Percentiles rank a stretch among this genome's conserved stretches.
These are phyloP conservation scores for Selenicereus undatus DNA, from an alignment of 148 eudicot species.

Conservation along the genomic window DNA sequence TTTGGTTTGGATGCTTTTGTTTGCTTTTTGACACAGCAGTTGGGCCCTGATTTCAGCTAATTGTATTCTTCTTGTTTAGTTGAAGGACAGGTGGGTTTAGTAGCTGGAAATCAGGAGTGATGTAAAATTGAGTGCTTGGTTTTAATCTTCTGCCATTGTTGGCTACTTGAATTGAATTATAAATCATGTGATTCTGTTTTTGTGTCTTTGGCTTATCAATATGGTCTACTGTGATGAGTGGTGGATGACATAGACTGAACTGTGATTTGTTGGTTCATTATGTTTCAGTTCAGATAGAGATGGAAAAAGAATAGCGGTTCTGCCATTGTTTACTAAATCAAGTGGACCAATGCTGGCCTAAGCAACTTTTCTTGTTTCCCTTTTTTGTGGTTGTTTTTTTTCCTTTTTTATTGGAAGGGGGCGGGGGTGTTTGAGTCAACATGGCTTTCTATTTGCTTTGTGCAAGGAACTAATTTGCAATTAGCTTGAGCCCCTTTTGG, in stretches of 20 bases:
- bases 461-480: not conserved
- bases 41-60: constrained; percentile 4
- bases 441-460: not conserved
- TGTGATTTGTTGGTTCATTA: not conserved
- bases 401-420: not conserved
- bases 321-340: not conserved
- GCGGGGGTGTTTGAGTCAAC: not conserved
- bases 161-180: not conserved
- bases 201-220: not conserved
- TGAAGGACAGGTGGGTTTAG: not conserved
- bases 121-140: not conserved
- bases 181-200: not conserved
- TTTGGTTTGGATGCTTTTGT: not conserved
- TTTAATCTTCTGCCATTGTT: not conserved
- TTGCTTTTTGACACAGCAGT: not conserved
- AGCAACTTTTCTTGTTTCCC: not conserved
- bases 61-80: not conserved
- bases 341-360: not conserved
- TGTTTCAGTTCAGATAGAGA: not conserved
- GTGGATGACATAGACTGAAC: not conserved
- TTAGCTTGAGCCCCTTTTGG: not conserved
- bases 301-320: not conserved
- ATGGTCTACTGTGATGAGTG: not conserved
- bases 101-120: not conserved
- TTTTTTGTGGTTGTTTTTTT: not conserved